phyloP scores from a whole-genome alignment of 306 rosid species.

The Trifolium dubium region DNA sequence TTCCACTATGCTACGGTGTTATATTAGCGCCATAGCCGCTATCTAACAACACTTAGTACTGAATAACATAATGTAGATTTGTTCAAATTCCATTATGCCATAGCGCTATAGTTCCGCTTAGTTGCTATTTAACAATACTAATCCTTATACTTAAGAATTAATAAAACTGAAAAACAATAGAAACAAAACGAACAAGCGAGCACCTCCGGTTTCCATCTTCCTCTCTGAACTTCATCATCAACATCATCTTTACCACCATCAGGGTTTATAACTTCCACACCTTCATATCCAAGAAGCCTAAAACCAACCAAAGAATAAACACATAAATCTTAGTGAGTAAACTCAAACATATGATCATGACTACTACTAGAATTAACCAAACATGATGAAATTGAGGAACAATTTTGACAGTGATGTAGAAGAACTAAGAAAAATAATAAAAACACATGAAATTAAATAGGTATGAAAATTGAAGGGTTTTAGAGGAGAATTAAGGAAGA shows the following conservation, averaged over 20 bases:
- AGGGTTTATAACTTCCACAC: conserved; percentile 92
- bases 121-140: too few relatives aligned
- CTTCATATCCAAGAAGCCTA: conserved; percentile 84
- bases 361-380: neutral
- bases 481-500: conserved; percentile 20
- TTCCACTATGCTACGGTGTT: too few relatives aligned
- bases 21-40: too few relatives aligned
- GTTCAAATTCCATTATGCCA: too few relatives aligned
- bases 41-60: too few relatives aligned
- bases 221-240: conserved; percentile 83
- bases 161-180: conserved; percentile 22
- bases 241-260: conserved; percentile 96
- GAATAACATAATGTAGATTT: too few relatives aligned
- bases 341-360: neutral
- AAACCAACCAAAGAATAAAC: conserved; percentile 24
- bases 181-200: neutral
- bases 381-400: neutral
- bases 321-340: conserved; percentile 23
- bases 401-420: neutral
- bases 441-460: too few relatives aligned
- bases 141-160: neutral
- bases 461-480: conserved; percentile 3
- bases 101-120: too few relatives aligned
- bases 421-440: neutral
- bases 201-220: conserved; percentile 97